These are phyloP conservation scores for Fomitopsis palustris DNA, from an alignment of 1,284 basidiomycete species.

Conservation along the genomic window DNA sequence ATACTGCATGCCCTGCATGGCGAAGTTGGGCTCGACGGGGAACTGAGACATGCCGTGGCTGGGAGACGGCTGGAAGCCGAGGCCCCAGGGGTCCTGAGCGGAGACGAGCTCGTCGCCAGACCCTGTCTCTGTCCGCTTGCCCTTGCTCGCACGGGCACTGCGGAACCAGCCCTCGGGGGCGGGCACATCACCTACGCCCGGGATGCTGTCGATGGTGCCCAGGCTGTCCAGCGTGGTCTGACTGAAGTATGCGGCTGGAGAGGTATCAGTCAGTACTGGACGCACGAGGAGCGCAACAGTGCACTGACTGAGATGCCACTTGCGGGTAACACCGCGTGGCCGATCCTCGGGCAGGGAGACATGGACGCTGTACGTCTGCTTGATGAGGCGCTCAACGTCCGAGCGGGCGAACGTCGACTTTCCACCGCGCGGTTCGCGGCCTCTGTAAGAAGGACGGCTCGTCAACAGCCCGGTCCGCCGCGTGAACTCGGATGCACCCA, in stretches of 20 bases:
- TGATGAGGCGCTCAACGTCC: constrained; percentile 49
- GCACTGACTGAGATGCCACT: constrained; percentile 77
- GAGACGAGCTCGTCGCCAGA: constrained; percentile 24
- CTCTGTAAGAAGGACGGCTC: constrained; percentile 13
- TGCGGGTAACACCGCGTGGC: constrained; percentile 58
- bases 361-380: constrained; percentile 81
- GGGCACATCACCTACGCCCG: constrained; percentile 54
- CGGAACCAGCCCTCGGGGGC: constrained; percentile 75
- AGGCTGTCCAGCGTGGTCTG: constrained; percentile 67
- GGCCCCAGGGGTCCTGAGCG: constrained; percentile 27
- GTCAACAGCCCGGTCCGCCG: neutral
- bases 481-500: constrained; percentile 22
- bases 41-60: constrained; percentile 16
- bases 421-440: constrained; percentile 23
- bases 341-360: constrained; percentile 68
- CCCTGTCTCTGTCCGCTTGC: constrained; percentile 44
- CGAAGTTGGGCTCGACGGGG: constrained; percentile 13
- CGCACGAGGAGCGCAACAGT: neutral
- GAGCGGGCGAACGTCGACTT: constrained; percentile 20
- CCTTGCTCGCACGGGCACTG: constrained; percentile 67
- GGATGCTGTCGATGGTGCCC: constrained; percentile 62
- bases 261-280: neutral
- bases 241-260: constrained; percentile 74
- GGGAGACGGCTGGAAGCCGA: constrained; percentile 15
- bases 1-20: constrained; percentile 13